Base-by-base conservation (phyloP, 2,329 filamentous ascomycete genomes). In the Trichothecium roseum region DNA sequence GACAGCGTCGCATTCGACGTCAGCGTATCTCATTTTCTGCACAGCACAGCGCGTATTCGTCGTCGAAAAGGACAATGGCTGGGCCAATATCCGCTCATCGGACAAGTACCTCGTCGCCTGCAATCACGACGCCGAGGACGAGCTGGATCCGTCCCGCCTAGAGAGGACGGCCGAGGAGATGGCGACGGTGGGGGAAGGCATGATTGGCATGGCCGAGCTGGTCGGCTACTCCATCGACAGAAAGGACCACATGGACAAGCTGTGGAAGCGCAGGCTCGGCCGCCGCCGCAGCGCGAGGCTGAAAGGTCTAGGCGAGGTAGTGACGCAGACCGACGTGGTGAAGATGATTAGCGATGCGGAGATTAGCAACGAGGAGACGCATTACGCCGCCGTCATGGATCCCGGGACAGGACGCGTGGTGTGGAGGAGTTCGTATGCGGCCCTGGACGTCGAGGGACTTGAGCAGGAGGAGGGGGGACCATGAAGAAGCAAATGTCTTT, bases 401-500 rank as follows among this genome's bases (percentile, higher is more conserved):
- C 65, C 67, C 0, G 56, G 60, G 38, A 60, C 56, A 0, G 65
- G 66, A 9, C 56, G 59, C 27, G 52, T 64, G 0, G 50, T 68
- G n/a, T 60, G 56, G 36, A 59, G 57, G 3, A 54, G 54, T 13
- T 44, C 32, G 18, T 50, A 48, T 30, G 37, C 41, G 20, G 20
- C 20, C 20, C 10, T 24, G 20, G 20, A 24, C 20, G 20, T 24
- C 20, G 20, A 24, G 20, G 20, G 20, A 24, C 10, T 10, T 10
- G 20, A 24, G 20, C 6, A 24, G 20, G 20, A 24, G 20, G 20
- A 24, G 20, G 20, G 20, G 20, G 20, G n/a, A n/a, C n/a, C n/a
- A n/a, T n/a, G n/a, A 24, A 10, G 20, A 10, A 24, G 10, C 20
- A 10, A 10, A 24, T 24, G 20, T 24, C 6, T 24, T 6, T 6